Evolutionary conservation across 2,329 filamentous ascomycete genomes (phyloP), one percentile per base, ranked within the genome.

Genomic region (Stemphylium beticola): DNA sequence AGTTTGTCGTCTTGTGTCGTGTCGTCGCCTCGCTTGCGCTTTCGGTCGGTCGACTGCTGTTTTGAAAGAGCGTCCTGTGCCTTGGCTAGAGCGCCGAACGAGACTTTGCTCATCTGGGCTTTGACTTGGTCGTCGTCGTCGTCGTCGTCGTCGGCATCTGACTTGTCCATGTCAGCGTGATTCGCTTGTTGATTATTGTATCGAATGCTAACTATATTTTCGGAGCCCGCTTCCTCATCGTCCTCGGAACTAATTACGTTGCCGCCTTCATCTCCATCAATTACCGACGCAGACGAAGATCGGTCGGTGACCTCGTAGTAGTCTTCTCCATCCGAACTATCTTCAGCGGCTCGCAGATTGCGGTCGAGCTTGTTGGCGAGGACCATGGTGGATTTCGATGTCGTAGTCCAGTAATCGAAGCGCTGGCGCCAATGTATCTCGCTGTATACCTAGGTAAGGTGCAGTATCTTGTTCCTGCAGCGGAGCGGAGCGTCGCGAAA

Each of bases 41-140:
- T 79, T 58, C 72, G 66, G 47, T 55, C 69, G 2, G 62, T 46
- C 10, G 64, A 62, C 48, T 54, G 74, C 39, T 63, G 61, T 56
- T 64, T 75, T 76, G 76, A 62, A 29, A 96, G 77, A 0, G 86
- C 84, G 34, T 87, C 87, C 78, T 96, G 91, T 1, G 92, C 93
- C 80, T 91, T 91, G 61, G 91, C 91, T 36, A 97, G 81, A n/a
- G 91, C 90, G 59, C 92, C 93, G 69, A 98, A 97, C 20, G 92
- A 95, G 61, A 97, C 86, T 57, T 80, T 82, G 66, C 79, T 81
- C 53, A 87, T 75, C 31, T 77, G 72, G 12, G 77, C 72, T 43
- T 79, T 69, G 20, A 79, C 75, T 49, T 80, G 74, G 2, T 74
- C 72, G 34, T 75, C 73, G 18, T 79, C 74, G 18, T 73, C 72